Base-by-base conservation (phyloP, 73 alveolate species). In the Symbiodinium pilosum region DNA sequence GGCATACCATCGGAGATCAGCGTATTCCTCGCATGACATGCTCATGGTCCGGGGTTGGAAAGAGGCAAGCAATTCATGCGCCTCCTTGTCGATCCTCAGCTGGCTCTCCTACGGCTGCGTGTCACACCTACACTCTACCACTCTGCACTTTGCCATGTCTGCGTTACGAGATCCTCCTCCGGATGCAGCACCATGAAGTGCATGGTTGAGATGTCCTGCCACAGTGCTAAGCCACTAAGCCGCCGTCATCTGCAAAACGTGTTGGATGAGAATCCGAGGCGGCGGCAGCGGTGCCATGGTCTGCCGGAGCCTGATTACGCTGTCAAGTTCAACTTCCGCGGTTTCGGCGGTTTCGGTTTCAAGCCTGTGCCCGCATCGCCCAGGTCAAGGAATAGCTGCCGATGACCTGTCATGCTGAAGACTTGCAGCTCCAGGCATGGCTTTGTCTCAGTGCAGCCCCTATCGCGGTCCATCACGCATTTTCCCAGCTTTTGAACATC, bases 321-420 rank as follows among this genome's bases (percentile, higher is more conserved):
- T 47, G 21, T 47, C 59, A 47, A 47, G 14, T 6, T 47, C 14
- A 47, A 47, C 59, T 47, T 47, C 59, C 14, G 59, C 6, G 14
- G 6, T 14, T 47, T 47, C 59, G 6, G 59, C 6, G 14, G 59
- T 47, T 9, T 14, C 59, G n/a, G n/a, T n/a, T 18, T 18, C 24
- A 24, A 34, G 85, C 85, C 97, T 91, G 97, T 73, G 51, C 97
- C 0, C 97, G 88, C 89, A 69, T 43, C 81, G 97, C 97, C 97
- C 97, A 91, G 43, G 88, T 91, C 97, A 91, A 43, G 40, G 89
- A 71, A 77, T 91, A 91, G 97, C 97, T 42, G 6, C 97, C 97
- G n/a, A 91, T 91, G 40, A 91, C 97, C 97, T 91, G 89, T 32
- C 97, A 18, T 11, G 32, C 12, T 28, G 59, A 14, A 47, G 59